Evolutionary conservation across 495 filamentous ascomycete genomes (phyloP).

Genomic region (Penicillium simplicissimum): DNA sequence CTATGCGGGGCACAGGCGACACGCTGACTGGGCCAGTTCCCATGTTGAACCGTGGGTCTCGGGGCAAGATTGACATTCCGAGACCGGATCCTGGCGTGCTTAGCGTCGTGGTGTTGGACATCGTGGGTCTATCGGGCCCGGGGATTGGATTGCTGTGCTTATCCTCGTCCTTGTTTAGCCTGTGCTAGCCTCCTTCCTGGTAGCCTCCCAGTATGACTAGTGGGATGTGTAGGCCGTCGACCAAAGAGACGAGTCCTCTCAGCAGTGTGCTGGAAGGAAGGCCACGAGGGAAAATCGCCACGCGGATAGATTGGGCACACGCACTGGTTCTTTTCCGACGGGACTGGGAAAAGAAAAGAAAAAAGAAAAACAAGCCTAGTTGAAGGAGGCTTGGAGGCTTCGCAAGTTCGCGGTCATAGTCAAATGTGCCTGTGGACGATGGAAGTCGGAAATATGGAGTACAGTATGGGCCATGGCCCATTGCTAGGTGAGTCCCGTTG

Average conservation of each 20-base stretch:
- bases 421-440: neutral
- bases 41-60: conserved; percentile 27
- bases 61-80: conserved; percentile 25
- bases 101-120: conserved; percentile 19
- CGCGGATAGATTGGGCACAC: conserved; percentile 12
- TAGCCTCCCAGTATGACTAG: neutral
- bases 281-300: conserved; percentile 14
- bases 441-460: neutral
- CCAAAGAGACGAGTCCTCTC: neutral
- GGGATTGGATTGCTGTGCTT: conserved; percentile 18
- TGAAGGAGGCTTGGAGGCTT: neutral
- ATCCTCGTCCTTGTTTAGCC: neutral
- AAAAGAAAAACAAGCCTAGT: neutral
- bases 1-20: neutral
- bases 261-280: neutral
- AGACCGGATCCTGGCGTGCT: conserved; percentile 29
- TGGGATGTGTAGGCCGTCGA: neutral
- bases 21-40: neutral
- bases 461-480: neutral
- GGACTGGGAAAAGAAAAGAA: neutral
- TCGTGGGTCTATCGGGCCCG: conserved; percentile 14
- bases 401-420: neutral
- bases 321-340: neutral
- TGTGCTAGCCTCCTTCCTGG: neutral
- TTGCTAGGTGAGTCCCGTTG: neutral